phyloP scores from a whole-genome alignment of 1,139 yeast species.

The Waltiozyma sp. region DNA sequence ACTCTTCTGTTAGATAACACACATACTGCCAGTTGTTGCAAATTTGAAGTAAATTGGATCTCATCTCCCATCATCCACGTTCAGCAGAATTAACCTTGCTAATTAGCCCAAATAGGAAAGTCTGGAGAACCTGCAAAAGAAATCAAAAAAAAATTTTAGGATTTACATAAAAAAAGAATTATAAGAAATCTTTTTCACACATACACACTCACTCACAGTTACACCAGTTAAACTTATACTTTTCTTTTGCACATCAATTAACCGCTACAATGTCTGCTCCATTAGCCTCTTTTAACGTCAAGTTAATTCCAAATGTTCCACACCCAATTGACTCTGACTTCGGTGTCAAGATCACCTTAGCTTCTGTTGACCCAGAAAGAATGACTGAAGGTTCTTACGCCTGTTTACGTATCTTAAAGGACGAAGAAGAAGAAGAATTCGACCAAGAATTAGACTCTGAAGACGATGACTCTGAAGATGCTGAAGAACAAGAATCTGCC shows the following conservation, averaged over 20 bases:
- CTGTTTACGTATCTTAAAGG: constrained; percentile 80
- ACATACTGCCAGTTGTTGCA: too few relatives aligned
- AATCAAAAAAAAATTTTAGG: constrained; percentile 7
- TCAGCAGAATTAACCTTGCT: constrained; percentile 7
- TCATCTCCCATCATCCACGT: constrained; percentile 2
- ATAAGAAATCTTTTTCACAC: constrained; percentile 1
- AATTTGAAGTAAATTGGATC: background rate
- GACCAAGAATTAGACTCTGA: constrained; percentile 28
- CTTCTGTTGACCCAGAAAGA: constrained; percentile 85
- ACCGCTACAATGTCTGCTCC: constrained; percentile 51
- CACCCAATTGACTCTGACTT: constrained; percentile 80
- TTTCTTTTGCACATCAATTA: background rate
- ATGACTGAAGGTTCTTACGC: constrained; percentile 70
- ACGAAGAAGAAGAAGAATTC: constrained; percentile 39
- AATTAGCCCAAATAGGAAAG: constrained; percentile 14
- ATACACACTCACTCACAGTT: background rate
- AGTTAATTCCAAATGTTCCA: constrained; percentile 77
- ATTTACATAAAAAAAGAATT: constrained; percentile 5
- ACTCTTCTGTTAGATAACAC: too few relatives aligned
- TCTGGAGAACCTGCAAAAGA: constrained; percentile 11
- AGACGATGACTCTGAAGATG: constrained; percentile 22
- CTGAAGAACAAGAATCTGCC: constrained; percentile 23
- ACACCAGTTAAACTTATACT: background rate
- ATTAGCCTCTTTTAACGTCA: constrained; percentile 75
- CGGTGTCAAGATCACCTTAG: constrained; percentile 88